Conservation (phyloP, 1,139 yeast genomes). For the Chernovozyma aurita region DNA sequence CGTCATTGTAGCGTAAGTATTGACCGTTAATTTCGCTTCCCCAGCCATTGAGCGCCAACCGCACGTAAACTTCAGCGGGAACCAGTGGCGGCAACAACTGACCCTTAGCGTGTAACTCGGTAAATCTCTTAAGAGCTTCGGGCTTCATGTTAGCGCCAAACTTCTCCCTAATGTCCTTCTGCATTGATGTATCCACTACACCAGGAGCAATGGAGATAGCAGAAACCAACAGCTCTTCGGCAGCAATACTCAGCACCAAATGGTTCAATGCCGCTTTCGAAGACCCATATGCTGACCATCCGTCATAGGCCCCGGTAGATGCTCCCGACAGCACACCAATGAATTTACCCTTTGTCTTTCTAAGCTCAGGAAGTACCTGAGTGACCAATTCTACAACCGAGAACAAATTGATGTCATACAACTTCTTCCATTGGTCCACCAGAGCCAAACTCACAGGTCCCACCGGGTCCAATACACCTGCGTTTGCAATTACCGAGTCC, state of each 20-base stretch:
- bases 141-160: slow-evolving; percentile 55
- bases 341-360: slow-evolving; percentile 53
- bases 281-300: slow-evolving; percentile 90
- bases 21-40: slow-evolving; percentile 53
- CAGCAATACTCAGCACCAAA: slow-evolving; percentile 59
- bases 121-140: slow-evolving; percentile 53
- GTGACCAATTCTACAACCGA: slow-evolving; percentile 64
- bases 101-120: slow-evolving; percentile 50
- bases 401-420: slow-evolving; percentile 77
- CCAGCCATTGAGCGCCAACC: slow-evolving; percentile 59
- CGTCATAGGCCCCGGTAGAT: slow-evolving; percentile 50
- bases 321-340: slow-evolving; percentile 89
- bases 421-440: slow-evolving; percentile 53
- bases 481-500: slow-evolving; percentile 76
- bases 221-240: slow-evolving; percentile 55
- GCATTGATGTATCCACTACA: slow-evolving; percentile 89
- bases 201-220: slow-evolving; percentile 86
- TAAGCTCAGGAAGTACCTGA: slow-evolving; percentile 54
- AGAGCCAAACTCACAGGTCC: slow-evolving; percentile 47
- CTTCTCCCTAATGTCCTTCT: slow-evolving; percentile 61
- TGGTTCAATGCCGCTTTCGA: slow-evolving; percentile 89
- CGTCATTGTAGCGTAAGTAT: slow-evolving; percentile 60
- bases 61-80: slow-evolving; percentile 67
- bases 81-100: slow-evolving; percentile 59
- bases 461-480: slow-evolving; percentile 85